Conservation (phyloP, 345 rosid genomes). For the Fremontodendron californicum region DNA sequence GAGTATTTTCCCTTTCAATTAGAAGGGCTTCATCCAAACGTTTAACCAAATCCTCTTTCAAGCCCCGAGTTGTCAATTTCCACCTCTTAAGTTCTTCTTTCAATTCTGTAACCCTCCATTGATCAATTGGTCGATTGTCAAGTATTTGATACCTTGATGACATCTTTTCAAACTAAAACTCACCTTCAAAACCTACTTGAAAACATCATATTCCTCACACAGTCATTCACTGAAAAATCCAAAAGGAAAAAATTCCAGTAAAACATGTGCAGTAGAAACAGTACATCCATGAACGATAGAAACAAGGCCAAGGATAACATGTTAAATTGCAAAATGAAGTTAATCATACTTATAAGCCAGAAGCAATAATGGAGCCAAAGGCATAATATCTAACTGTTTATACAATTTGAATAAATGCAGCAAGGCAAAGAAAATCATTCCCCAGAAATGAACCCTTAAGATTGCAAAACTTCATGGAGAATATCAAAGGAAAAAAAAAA, state of each 20-base stretch:
- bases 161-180: constrained; percentile 41
- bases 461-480: too few species aligned
- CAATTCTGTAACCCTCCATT: constrained; percentile 90
- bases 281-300: background rate
- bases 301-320: background rate
- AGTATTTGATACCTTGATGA: constrained; percentile 70
- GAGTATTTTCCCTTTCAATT: constrained; percentile 45
- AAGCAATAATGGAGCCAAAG: background rate
- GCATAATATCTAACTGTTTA: too few species aligned
- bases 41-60: constrained; percentile 84
- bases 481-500: too few species aligned
- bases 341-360: background rate
- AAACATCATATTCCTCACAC: constrained; percentile 7
- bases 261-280: background rate
- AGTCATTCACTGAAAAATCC: constrained; percentile 9
- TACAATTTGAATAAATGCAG: too few species aligned
- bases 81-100: constrained; percentile 92
- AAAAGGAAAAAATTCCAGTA: background rate
- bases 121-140: constrained; percentile 74
- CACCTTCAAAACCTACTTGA: constrained; percentile 21
- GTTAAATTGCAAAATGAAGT: background rate
- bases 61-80: constrained; percentile 58
- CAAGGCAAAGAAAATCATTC: too few species aligned
- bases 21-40: constrained; percentile 77
- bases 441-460: too few species aligned